phyloP scores from a whole-genome alignment of 495 filamentous ascomycete species.

The Penicilliopsis zonata region DNA sequence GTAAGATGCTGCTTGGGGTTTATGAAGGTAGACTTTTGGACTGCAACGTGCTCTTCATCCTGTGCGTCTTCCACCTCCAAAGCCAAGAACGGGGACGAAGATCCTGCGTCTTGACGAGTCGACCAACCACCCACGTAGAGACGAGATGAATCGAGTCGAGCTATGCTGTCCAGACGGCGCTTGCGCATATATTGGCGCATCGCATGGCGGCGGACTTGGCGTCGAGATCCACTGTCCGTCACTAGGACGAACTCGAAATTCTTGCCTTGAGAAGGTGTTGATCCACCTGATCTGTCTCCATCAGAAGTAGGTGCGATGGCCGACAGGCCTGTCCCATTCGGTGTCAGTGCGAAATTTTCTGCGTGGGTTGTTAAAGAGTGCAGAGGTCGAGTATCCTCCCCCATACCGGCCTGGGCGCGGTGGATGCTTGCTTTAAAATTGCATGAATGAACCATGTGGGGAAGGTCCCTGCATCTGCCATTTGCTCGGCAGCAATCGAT shows the following conservation, averaged over 20 bases:
- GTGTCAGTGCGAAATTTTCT: background rate
- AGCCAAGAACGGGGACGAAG: conserved; percentile 5
- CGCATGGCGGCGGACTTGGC: conserved; percentile 19
- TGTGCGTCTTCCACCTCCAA: conserved; percentile 5
- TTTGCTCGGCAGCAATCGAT: no score
- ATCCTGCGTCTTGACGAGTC: conserved; percentile 5
- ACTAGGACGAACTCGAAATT: conserved; percentile 20
- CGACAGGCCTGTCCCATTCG: background rate
- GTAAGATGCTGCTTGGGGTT: no score
- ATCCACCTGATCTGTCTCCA: conserved; percentile 2
- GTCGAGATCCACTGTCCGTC: conserved; percentile 16
- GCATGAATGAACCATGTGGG: no score
- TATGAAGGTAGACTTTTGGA: no score
- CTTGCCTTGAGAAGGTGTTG: conserved; percentile 7
- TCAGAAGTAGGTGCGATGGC: background rate
- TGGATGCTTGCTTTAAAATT: no score
- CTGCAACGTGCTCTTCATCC: conserved; percentile 1
- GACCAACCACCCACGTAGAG: conserved; percentile 12
- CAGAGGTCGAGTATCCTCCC: conserved; percentile 7
- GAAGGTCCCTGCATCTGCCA: no score
- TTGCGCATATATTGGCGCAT: conserved; percentile 22
- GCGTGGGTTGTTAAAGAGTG: background rate
- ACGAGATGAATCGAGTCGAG: conserved; percentile 13
- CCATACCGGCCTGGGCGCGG: conserved; percentile 6
- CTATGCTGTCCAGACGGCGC: conserved; percentile 17